Conservation (phyloP, 1,284 basidiomycete genomes). For the Cystobasidium pallidum region DNA sequence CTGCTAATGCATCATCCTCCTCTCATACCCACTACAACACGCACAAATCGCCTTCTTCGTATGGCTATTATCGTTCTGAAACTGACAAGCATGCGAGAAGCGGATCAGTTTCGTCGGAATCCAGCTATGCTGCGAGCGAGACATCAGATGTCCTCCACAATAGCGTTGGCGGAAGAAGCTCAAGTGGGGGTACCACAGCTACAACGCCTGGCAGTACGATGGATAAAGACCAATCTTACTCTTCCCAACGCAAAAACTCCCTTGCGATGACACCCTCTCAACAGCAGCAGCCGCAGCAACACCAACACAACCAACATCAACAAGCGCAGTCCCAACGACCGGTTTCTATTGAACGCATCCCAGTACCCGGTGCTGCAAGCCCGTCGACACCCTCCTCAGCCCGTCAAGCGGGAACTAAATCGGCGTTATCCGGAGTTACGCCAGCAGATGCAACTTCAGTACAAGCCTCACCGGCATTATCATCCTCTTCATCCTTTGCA, state of each 20-base stretch:
- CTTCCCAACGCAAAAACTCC: slow-evolving; percentile 5
- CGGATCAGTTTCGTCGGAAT: slow-evolving; percentile 34
- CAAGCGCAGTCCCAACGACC: not conserved
- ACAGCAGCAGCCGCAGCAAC: not conserved
- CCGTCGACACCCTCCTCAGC: not conserved
- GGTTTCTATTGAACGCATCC: slow-evolving; percentile 14
- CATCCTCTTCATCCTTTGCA: slow-evolving; percentile 50
- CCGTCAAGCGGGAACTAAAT: not conserved
- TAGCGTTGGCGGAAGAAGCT: slow-evolving; percentile 31
- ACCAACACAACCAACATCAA: no score
- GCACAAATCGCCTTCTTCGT: slow-evolving; percentile 12
- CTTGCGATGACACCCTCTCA: not conserved
- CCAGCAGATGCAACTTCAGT: slow-evolving; percentile 4
- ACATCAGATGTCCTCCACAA: slow-evolving; percentile 40
- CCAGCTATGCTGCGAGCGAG: slow-evolving; percentile 44
- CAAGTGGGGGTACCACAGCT: slow-evolving; percentile 41
- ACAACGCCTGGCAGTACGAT: slow-evolving; percentile 32
- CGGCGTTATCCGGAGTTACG: slow-evolving; percentile 1
- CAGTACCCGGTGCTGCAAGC: slow-evolving; percentile 9
- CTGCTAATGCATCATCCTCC: not conserved
- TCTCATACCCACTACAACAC: slow-evolving; percentile 23
- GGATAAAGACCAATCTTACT: slow-evolving; percentile 16
- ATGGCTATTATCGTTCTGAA: slow-evolving; percentile 18
- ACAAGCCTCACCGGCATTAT: slow-evolving; percentile 48
- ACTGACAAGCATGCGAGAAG: slow-evolving; percentile 1